Evolutionary conservation across 306 rosid genomes (phyloP).

Genomic region (Clitoria ternatea): DNA sequence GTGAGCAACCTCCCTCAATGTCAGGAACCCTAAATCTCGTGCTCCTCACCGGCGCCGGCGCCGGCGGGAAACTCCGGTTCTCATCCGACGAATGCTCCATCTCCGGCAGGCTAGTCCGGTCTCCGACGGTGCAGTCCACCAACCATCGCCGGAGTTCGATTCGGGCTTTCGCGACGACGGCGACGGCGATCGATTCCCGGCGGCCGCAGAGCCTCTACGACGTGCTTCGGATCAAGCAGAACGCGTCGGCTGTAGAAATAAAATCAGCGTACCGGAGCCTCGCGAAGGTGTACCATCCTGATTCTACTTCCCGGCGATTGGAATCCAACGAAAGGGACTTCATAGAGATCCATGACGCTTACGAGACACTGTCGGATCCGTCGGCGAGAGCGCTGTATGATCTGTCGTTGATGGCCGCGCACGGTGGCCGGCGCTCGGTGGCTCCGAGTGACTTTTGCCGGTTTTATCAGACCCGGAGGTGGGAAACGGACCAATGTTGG

Average conservation of each 20-base stretch:
- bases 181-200: not conserved
- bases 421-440: not conserved
- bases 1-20: not conserved
- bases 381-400: slow-evolving; percentile 62
- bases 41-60: not conserved
- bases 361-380: slow-evolving; percentile 74
- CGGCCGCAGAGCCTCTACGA: slow-evolving; percentile 13
- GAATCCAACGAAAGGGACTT: slow-evolving; percentile 48
- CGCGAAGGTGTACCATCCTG: slow-evolving; percentile 58
- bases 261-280: slow-evolving; percentile 27
- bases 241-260: slow-evolving; percentile 20
- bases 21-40: not conserved
- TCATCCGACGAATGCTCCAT: not conserved
- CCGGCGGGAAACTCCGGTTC: not conserved
- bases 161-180: not conserved
- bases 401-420: slow-evolving; percentile 34
- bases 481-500: slow-evolving; percentile 96
- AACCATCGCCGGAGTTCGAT: not conserved
- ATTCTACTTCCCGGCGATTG: slow-evolving; percentile 30
- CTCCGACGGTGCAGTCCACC: not conserved
- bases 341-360: slow-evolving; percentile 72
- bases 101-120: not conserved
- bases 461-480: slow-evolving; percentile 52
- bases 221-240: slow-evolving; percentile 27
- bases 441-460: slow-evolving; percentile 22